Evolutionary conservation across 2,329 filamentous ascomycete species (phyloP), one percentile per base, ranked within the genome.

Genomic region (Penicillium hesseltinei): DNA sequence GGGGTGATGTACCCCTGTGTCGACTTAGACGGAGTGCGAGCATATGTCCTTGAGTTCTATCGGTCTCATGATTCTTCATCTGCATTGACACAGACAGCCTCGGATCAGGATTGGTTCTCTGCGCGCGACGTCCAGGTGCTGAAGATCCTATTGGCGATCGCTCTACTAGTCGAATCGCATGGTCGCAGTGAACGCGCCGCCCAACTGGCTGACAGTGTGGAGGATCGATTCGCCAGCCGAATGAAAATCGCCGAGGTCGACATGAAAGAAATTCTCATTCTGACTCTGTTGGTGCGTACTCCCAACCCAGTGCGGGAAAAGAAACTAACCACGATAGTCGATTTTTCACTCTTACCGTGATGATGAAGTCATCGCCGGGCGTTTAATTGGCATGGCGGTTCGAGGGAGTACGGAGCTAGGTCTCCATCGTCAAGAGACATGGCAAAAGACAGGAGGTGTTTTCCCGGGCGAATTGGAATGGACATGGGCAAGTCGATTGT

Each of bases 1-100:
- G 90, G 90, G 35, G 82, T 92, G 64, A 94, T 96, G 90, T 96
- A 95, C 69, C 92, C 92, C 0, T 86, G 95, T 17, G 73, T 95
- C 39, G 84, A 90, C 63, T 86, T 94, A 33, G 84, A 89, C 29
- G 80, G 81, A 54, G 79, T 94, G 49, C 85, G 90, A 39, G 78
- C 79, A 17, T 73, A 71, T 50, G 69, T 68, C 17, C 59, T 62
- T 17, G 67, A 69, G 23, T 69, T 61, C 38, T 70, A 64, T 58
- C 60, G 62, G 31, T 43, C 49, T 13, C 47, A 59, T 36, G 35
- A 56, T 31, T 53, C 54, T 33, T 33, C 31, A 13, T 33, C 31
- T 15, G 10, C 11, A 8, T 25, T 19, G 11, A 11, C n/a, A 2
- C 43, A 36, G 21, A 46, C 15, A n/a, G 45, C 54, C 19, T 58